Base-by-base conservation (phyloP, 371 early-diverging fungal species). In the Mortierella polycephala region DNA sequence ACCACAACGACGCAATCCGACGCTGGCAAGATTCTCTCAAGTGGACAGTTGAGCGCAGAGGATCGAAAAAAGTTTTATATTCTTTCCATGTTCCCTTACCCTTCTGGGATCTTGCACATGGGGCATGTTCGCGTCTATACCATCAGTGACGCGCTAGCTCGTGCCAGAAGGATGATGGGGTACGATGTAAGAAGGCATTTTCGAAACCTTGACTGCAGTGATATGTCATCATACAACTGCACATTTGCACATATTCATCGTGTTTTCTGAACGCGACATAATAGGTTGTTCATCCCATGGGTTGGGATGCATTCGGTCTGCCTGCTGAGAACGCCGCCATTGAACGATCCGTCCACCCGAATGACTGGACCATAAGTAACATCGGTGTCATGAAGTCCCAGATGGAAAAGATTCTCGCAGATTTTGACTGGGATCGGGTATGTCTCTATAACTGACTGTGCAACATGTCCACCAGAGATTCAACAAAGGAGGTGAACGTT, bases 311-410 rank as follows among this genome's bases (percentile, higher is more conserved):
- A 8, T 99, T 99, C 86, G 99, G 99, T 6, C 89, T 99, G 13
- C 99, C 99, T 0, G 99, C 98, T 13, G 99, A 99, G 79, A 99
- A 99, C 82, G 97, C 96, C 0, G 99, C 99, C 2, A 94, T 97
- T 44, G 95, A 96, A 72, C 88, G 94, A 16, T 88, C 89, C 7
- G 84, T 93, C 44, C 89, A 90, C 45, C 98, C 99, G 5, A 82
- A 83, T 5, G 91, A 90, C 16, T 96, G 97, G 97, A 96, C 97
- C 1, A 66, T 77, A 14, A 77, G 81, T 37, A 98, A 97, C 68
- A 96, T 98, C 50, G 83, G 60, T 1, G 64, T 76, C 6, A 97
- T 97, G 98, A 93, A 93, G 63, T 81, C 81, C 13, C 96, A 96
- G 81, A 82, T 97, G 82, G 81, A 87, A 40, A 84, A 81, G 56